phyloP scores from a whole-genome alignment of 805 yeast genomes.

The Cyberlindnera xylosilytica region DNA sequence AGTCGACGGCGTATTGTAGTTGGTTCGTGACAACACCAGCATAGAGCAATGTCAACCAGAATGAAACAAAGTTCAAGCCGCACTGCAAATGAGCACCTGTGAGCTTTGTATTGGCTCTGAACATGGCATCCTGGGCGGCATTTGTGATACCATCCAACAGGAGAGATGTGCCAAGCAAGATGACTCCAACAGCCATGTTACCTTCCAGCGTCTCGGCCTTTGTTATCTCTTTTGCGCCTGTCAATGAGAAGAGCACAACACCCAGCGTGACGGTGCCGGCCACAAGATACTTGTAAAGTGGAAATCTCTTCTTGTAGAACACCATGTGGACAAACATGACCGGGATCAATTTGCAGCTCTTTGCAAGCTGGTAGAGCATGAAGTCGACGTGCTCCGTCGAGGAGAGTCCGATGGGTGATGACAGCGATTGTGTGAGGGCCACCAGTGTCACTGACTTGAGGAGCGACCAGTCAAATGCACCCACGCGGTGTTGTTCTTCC shows the following conservation, averaged over 20 bases:
- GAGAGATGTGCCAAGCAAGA: conserved; percentile 56
- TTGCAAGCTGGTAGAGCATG: conserved; percentile 79
- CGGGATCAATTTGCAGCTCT: conserved; percentile 91
- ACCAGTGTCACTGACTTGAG: conserved; percentile 24
- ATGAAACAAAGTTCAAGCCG: conserved; percentile 48
- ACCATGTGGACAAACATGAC: conserved; percentile 82
- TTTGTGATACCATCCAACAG: conserved; percentile 89
- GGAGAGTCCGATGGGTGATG: conserved; percentile 80
- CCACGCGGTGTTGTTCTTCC: conserved; percentile 5
- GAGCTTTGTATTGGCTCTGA: conserved; percentile 46
- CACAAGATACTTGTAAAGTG: conserved; percentile 71
- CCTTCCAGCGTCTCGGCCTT: conserved; percentile 32
- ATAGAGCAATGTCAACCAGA: conserved; percentile 48
- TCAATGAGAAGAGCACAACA: conserved; percentile 72
- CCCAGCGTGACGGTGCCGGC: conserved; percentile 81
- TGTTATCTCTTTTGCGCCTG: conserved; percentile 32
- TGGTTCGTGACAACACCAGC: conserved; percentile 44
- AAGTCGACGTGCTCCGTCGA: conserved; percentile 83
- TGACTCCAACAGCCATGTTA: conserved; percentile 51
- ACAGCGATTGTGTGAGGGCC: conserved; percentile 61
- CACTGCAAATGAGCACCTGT: conserved; percentile 91
- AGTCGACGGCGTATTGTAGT: conserved; percentile 43
- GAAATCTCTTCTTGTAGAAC: conserved; percentile 68
- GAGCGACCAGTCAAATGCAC: conserved; percentile 16
- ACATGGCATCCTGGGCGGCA: conserved; percentile 86